Conservation (phyloP, 73 alveolate species). For the Uronychia setigera region DNA sequence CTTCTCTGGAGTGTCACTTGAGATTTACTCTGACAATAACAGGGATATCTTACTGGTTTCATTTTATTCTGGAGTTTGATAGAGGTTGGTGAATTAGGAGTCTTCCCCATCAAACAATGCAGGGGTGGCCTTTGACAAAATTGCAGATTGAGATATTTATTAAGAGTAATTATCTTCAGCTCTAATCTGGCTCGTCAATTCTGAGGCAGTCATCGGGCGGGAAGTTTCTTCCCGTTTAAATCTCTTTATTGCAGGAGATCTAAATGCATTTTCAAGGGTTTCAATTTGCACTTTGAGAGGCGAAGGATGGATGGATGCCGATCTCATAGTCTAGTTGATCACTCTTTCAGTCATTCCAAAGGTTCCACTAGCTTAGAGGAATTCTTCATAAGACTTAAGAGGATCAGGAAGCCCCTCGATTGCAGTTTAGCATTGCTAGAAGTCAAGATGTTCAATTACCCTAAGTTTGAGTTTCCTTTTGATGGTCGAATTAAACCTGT, state of each 20-base stretch:
- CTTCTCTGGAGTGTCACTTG: not conserved
- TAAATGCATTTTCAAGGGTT: not conserved
- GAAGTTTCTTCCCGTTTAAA: not conserved
- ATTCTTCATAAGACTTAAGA: not conserved
- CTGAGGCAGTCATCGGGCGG: not conserved
- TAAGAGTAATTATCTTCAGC: not conserved
- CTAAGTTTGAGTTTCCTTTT: slow-evolving; percentile 70
- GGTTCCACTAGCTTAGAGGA: not conserved
- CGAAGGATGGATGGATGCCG: too few relatives aligned
- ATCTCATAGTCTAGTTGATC: not conserved
- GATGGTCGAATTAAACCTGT: slow-evolving; percentile 85
- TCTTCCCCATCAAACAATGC: not conserved
- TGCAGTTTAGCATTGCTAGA: not conserved
- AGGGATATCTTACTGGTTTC: too few relatives aligned
- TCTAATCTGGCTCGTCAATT: not conserved
- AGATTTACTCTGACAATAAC: too few relatives aligned
- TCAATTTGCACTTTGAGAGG: too few relatives aligned
- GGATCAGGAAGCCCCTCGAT: not conserved
- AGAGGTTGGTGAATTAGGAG: not conserved
- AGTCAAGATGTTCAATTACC: not conserved
- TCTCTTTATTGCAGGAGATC: not conserved
- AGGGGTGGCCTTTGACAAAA: not conserved
- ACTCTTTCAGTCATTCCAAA: not conserved
- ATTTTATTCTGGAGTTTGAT: too few relatives aligned
- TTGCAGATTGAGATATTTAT: not conserved